Percentiles rank a stretch among this genome's conserved stretches.
These are phyloP conservation scores for Lodderomyces oxycetoniae DNA, from an alignment of 1,139 yeast genomes.

Conservation along the genomic window DNA sequence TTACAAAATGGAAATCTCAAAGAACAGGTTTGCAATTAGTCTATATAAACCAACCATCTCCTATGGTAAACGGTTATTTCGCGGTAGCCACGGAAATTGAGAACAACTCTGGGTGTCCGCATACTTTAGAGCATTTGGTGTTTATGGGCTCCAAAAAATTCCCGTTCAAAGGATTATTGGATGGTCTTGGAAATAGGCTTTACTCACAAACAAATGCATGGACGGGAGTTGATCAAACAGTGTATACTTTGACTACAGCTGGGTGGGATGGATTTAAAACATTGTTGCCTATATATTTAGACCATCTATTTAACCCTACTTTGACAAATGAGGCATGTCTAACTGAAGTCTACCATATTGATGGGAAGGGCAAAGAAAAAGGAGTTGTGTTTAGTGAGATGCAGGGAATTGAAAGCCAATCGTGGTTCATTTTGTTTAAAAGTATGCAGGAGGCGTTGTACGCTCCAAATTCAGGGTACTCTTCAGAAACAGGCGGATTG, in stretches of 20 bases:
- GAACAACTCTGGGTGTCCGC: slow-evolving; percentile 90
- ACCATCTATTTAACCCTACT: slow-evolving; percentile 81
- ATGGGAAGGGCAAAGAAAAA: slow-evolving; percentile 84
- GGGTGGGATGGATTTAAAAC: slow-evolving; percentile 95
- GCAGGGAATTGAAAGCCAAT: slow-evolving; percentile 86
- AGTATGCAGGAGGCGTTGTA: slow-evolving; percentile 62
- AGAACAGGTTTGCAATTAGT: slow-evolving; percentile 82
- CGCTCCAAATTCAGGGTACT: slow-evolving; percentile 53
- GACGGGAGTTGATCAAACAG: slow-evolving; percentile 96
- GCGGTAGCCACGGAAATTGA: slow-evolving; percentile 91
- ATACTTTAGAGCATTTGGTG: slow-evolving; percentile 88
- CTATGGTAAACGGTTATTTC: slow-evolving; percentile 87
- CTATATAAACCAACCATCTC: slow-evolving; percentile 75
- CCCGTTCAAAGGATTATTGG: slow-evolving; percentile 90
- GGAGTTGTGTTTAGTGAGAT: slow-evolving; percentile 98
- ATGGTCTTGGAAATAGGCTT: slow-evolving; percentile 78
- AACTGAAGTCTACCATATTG: slow-evolving; percentile 94
- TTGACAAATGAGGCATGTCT: slow-evolving; percentile 84
- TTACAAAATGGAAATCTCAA: slow-evolving; percentile 66
- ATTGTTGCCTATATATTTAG: slow-evolving; percentile 82
- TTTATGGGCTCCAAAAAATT: slow-evolving; percentile 91
- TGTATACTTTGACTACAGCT: slow-evolving; percentile 84
- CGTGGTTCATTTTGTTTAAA: slow-evolving; percentile 67
- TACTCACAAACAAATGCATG: slow-evolving; percentile 93
- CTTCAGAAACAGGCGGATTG: slow-evolving; percentile 93